A percentile compares a stretch with the other conserved stretches of the same genome.
Evolutionary conservation across 2,329 filamentous ascomycete genomes (phyloP).

Genomic region (Diplodia scrobiculata): DNA sequence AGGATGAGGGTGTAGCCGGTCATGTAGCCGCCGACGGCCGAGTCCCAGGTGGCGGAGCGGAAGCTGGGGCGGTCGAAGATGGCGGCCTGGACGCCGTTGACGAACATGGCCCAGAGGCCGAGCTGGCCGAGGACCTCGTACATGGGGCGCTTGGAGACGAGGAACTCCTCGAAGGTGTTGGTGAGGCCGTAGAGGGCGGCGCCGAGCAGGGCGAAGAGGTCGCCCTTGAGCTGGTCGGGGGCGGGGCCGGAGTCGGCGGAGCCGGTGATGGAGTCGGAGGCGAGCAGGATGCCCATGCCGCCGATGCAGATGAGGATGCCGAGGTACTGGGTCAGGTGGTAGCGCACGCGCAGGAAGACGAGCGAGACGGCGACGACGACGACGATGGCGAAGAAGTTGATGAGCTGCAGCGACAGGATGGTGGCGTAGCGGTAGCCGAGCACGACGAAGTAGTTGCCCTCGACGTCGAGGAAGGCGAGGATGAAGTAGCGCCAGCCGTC

Average conservation of each 20-base stretch:
- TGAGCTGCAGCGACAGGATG: constrained; percentile 86
- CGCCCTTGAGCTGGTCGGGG: constrained; percentile 79
- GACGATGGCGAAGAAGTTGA: constrained; percentile 99
- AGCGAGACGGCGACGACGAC: constrained; percentile 87
- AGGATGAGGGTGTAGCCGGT: constrained; percentile 87
- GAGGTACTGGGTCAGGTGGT: constrained; percentile 79
- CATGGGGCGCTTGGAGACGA: constrained; percentile 80
- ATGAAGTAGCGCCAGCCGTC: constrained; percentile 95
- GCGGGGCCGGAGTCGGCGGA: constrained; percentile 65
- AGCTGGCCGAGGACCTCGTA: constrained; percentile 94
- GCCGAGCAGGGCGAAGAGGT: constrained; percentile 85
- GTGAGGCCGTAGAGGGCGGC: constrained; percentile 87
- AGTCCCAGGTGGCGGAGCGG: constrained; percentile 49
- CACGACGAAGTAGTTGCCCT: constrained; percentile 98
- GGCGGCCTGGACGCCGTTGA: constrained; percentile 86
- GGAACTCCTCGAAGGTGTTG: constrained; percentile 93
- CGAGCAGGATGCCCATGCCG: constrained; percentile 84
- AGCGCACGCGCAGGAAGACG: constrained; percentile 79
- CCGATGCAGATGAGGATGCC: constrained; percentile 91
- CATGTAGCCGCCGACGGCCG: constrained; percentile 72
- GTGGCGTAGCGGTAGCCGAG: constrained; percentile 92
- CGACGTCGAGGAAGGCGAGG: constrained; percentile 87
- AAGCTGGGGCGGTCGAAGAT: constrained; percentile 87
- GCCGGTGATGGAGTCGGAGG: constrained; percentile 80
- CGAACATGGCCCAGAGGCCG: constrained; percentile 74